Evolutionary conservation across 345 rosid species (phyloP).

Genomic region (Hevea brasiliensis): DNA sequence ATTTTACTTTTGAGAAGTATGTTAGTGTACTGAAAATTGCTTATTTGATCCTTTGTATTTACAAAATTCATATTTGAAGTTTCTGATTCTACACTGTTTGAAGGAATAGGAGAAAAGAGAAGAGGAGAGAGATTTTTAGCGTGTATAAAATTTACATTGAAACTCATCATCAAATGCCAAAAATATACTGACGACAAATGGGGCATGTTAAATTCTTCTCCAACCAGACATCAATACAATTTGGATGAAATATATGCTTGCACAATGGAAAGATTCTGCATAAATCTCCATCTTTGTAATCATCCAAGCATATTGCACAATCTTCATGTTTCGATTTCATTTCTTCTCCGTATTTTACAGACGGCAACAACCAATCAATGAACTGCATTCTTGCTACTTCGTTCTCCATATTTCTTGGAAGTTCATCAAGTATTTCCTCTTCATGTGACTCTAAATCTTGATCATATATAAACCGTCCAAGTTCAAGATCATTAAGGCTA

Average conservation of each 20-base stretch:
- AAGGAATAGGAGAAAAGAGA: too few species aligned
- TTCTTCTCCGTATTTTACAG: not conserved
- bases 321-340: not conserved
- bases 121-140: too few species aligned
- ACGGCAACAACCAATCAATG: not conserved
- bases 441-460: not conserved
- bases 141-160: too few species aligned
- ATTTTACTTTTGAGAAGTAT: too few species aligned
- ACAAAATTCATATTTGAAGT: too few species aligned
- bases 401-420: not conserved
- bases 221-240: conserved; percentile 22
- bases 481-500: not conserved
- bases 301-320: not conserved
- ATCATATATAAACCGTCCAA: not conserved
- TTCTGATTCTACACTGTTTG: too few species aligned
- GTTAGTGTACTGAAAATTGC: too few species aligned
- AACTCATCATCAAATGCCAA: not conserved
- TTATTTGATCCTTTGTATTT: too few species aligned
- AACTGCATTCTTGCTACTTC: not conserved
- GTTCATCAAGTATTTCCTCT: not conserved
- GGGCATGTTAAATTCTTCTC: conserved; percentile 15
- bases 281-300: not conserved
- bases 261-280: conserved; percentile 16
- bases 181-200: conserved; percentile 1
- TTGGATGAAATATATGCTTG: conserved; percentile 28